These are phyloP conservation scores for Ceriops decandra DNA, from an alignment of 345 rosid species.

Conservation along the genomic window DNA sequence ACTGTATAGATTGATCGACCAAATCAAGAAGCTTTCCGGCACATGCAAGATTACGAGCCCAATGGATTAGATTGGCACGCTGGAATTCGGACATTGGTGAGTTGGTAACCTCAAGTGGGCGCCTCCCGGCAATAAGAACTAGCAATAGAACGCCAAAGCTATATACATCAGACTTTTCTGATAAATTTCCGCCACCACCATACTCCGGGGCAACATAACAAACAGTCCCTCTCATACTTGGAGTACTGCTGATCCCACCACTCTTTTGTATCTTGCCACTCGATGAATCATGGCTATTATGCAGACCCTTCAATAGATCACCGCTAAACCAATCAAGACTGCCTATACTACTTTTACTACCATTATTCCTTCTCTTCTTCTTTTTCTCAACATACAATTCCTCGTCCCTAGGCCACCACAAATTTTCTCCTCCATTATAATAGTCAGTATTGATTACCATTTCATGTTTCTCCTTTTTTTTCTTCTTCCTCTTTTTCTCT, in stretches of 20 bases:
- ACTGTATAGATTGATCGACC: constrained; percentile 57
- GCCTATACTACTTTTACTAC: constrained; percentile 50
- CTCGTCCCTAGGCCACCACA: constrained; percentile 64
- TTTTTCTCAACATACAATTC: constrained; percentile 41
- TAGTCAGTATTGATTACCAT: constrained; percentile 32
- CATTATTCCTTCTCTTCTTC: constrained; percentile 49
- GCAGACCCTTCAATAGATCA: constrained; percentile 53
- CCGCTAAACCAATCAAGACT: constrained; percentile 88
- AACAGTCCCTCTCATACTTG: constrained; percentile 96
- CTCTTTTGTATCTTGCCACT: constrained; percentile 75
- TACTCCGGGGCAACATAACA: constrained; percentile 92
- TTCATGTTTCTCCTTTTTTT: constrained; percentile 42
- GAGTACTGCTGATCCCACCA: constrained; percentile 78
- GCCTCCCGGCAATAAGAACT: constrained; percentile 80
- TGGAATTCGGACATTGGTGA: constrained; percentile 75
- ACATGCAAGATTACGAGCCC: constrained; percentile 82
- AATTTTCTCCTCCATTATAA: constrained; percentile 41
- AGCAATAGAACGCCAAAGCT: constrained; percentile 75
- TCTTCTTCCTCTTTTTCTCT: constrained; percentile 59
- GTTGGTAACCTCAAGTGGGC: constrained; percentile 75
- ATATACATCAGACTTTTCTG: constrained; percentile 87
- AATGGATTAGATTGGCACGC: constrained; percentile 80
- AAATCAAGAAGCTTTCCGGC: constrained; percentile 69
- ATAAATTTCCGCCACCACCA: constrained; percentile 62
- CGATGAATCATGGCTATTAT: constrained; percentile 56